Evolutionary conservation across 2,329 filamentous ascomycete genomes (phyloP), one percentile per base, ranked within the genome.

Genomic region (Bisporella sp.): DNA sequence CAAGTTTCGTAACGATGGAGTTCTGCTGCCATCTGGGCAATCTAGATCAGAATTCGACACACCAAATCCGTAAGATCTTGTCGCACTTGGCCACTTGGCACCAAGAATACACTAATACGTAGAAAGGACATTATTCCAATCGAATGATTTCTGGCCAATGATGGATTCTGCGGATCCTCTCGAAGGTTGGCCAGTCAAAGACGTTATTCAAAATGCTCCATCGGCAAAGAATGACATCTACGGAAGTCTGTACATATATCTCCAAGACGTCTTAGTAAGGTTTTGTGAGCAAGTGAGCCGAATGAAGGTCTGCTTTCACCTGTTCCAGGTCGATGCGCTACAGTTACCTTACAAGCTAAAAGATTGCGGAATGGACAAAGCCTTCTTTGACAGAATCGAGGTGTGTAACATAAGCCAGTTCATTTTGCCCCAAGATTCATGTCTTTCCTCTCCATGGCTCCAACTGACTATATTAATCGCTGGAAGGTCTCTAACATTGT

Each of bases 1-100:
- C 8, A 62, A 61, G 33, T 73, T 71, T 50, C 62, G 67, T 11
- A 32, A 58, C 21, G 62, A 72, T 35, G 71, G 71, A 1, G 53
- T 73, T 3, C 52, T 75, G 2, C 54, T 73, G 4, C 72, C 70
- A 1, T 73, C 70, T 56, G 68, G 68, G 1, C 32, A 50, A 2
- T 64, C 65, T 1, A 50, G 56, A 3, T 33, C 56, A 2, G 57
- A 58, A 0, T 73, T 71, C 51, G 51, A 57, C 4, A 59, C 52
- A 1, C 71, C 70, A 1, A 73, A 74, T 57, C 69, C 69, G 69
- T 72, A 53, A 59, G 68, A 64, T 21, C 21, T 21, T 21, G 2
- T 21, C 21, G 21, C 21, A 21, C 21, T 21, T 21, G 21, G 21
- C 40, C 21, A 21, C 21, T 21, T 21, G 21, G 21, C 40, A 29